Evolutionary conservation across 257 asterid genomes (phyloP).

Genomic region (Linaria vulgaris): DNA sequence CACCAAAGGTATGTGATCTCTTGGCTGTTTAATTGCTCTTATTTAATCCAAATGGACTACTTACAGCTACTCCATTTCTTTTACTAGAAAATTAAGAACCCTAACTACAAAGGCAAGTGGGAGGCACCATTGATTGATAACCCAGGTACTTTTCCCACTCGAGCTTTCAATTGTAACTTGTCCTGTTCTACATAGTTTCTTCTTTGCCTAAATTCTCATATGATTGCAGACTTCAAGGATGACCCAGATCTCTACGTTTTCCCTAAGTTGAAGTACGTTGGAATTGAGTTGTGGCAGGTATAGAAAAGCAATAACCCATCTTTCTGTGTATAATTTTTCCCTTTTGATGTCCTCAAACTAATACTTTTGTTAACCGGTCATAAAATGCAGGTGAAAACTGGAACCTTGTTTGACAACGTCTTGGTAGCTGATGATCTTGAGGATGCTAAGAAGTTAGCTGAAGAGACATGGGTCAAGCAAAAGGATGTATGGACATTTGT

Average conservation of each 20-base stretch:
- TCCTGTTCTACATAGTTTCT: background rate
- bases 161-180: background rate
- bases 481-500: conserved; percentile 70
- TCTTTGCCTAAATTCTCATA: background rate
- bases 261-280: conserved; percentile 92
- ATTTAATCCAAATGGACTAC: conserved; percentile 8
- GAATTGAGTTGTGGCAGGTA: conserved; percentile 99
- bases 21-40: conserved; percentile 1
- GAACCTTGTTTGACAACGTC: conserved; percentile 93
- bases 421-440: conserved; percentile 82
- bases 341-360: background rate
- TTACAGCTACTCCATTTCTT: conserved; percentile 6
- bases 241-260: conserved; percentile 90
- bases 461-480: conserved; percentile 92
- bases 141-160: conserved; percentile 53
- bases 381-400: conserved; percentile 82
- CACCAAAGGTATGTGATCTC: conserved; percentile 51
- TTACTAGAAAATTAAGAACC: conserved; percentile 76
- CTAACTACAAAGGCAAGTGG: conserved; percentile 92
- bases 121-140: conserved; percentile 85
- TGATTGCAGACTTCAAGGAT: conserved; percentile 77
- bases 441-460: conserved; percentile 80
- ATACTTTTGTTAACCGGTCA: background rate
- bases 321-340: background rate
- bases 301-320: background rate